Base-by-base conservation (phyloP, 495 filamentous ascomycete genomes). In the Terfezia boudieri region DNA sequence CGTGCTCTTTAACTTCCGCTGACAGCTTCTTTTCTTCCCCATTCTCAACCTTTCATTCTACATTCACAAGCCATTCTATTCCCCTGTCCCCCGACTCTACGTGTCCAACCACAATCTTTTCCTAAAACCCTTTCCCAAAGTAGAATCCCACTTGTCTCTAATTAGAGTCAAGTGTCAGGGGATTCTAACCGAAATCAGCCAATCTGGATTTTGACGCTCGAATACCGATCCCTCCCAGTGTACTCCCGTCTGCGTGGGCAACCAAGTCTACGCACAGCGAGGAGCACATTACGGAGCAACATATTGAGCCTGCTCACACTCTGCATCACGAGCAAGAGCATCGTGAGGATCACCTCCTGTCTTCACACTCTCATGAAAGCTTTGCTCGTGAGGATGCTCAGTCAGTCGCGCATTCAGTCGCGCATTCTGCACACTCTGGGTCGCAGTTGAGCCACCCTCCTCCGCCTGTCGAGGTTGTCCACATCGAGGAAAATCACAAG, bases 121-220 rank as follows among this genome's bases (percentile, higher is more conserved):
- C 52, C 46, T 50, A 51, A 20, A 59, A 51, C 56, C 53, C 49
- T 58, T 61, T 58, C 41, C 46, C 54, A 53, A 9, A 37, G 16
- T 41, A 32, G 20, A 56, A 51, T 38, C 52, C 52, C 52, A 53
- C 51, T 53, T 56, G 56, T 55, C 53, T 53, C 52, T 22, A 53
- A 59, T 52, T 57, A 35, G 41, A 46, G 41, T 46, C 41, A 70
- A 79, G 41, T 46, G 12, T 46, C 41, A 46, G 41, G 41, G 41
- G 12, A 46, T 46, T 46, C 41, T 46, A 46, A 9, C 41, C 41
- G 41, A 46, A 80, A 76, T 78, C 80, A 78, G 89, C 73, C 86
- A 96, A 89, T 74, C 89, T 96, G 88, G 89, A 94, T 82, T 95
- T 93, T 86, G 88, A 95, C 83, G 87, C 88, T 75, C 83, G 86